Percentiles rank a stretch among this genome's conserved stretches.
Evolutionary conservation across 108 stramenopile species (phyloP).

Genomic region (Nitzschia inconspicua): DNA sequence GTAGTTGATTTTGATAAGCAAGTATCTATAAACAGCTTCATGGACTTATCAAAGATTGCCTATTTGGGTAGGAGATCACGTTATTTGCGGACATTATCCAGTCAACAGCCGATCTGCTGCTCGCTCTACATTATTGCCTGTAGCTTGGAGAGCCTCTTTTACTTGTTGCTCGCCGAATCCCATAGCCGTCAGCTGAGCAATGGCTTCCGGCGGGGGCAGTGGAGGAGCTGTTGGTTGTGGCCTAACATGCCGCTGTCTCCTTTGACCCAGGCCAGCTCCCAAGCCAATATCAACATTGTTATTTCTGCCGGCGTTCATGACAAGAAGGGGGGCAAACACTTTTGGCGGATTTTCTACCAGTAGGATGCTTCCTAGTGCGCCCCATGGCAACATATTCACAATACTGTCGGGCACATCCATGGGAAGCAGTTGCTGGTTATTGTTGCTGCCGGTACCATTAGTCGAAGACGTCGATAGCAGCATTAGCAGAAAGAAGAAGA

Average conservation of each 20-base stretch:
- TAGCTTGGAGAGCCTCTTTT: conserved; percentile 53
- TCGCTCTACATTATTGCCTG: conserved; percentile 82
- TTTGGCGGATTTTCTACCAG: conserved; percentile 17
- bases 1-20: too few relatives aligned
- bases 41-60: too few relatives aligned
- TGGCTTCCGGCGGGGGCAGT: conserved; percentile 59
- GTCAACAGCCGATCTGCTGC: too few relatives aligned
- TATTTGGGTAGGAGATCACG: too few relatives aligned
- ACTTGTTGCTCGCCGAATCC: conserved; percentile 82
- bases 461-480: neutral
- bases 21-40: too few relatives aligned
- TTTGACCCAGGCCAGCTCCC: neutral
- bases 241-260: neutral
- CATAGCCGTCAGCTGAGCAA: conserved; percentile 75
- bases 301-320: neutral
- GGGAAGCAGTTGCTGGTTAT: conserved; percentile 5
- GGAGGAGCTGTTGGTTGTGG: conserved; percentile 9
- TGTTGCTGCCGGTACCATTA: neutral
- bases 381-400: conserved; percentile 20
- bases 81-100: too few relatives aligned
- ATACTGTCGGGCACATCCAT: conserved; percentile 8
- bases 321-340: conserved; percentile 11
- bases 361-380: conserved; percentile 13
- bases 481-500: conserved; percentile 3
- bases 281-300: neutral